Percentiles rank a stretch among this genome's conserved stretches.
These are phyloP conservation scores for Pisolithus thermaeus DNA, from an alignment of 1,284 basidiomycete genomes.

Conservation along the genomic window DNA sequence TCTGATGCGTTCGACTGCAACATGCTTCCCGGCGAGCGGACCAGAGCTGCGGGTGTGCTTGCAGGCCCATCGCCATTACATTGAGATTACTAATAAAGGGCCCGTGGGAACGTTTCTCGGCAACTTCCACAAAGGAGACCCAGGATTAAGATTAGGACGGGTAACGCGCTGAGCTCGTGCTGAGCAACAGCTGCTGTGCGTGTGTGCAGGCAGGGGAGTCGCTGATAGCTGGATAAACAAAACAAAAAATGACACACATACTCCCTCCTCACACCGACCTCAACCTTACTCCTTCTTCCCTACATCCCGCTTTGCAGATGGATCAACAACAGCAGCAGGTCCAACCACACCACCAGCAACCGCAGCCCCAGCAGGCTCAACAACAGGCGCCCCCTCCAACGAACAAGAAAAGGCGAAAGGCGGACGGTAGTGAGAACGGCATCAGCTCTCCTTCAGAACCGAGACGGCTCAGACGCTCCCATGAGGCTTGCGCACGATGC, in stretches of 20 bases:
- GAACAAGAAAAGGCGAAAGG: conserved; percentile 57
- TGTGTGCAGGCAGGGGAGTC: conserved; percentile 3
- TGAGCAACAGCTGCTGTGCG: conserved; percentile 6
- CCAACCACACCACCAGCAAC: conserved; percentile 28
- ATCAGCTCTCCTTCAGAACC: conserved; percentile 54
- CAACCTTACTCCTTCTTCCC: conserved; percentile 35
- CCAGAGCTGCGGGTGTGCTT: background rate
- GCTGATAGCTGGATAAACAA: conserved; percentile 14
- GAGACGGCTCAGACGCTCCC: conserved; percentile 72
- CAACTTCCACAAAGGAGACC: conserved; percentile 24
- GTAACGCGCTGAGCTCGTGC: conserved; percentile 13
- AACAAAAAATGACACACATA: conserved; percentile 36
- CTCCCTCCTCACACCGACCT: conserved; percentile 42
- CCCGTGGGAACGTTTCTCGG: conserved; percentile 10
- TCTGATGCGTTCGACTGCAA: conserved; percentile 44
- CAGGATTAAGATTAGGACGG: conserved; percentile 1
- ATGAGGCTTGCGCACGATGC: conserved; percentile 83
- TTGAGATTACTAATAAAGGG: background rate
- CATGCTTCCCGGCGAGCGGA: conserved; percentile 7
- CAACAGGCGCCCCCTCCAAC: conserved; percentile 29
- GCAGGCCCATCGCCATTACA: background rate
- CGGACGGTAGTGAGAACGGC: conserved; percentile 48
- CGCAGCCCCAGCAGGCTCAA: conserved; percentile 35
- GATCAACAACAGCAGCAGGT: conserved; percentile 46
- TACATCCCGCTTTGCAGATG: conserved; percentile 61